Conservation (phyloP, 164 flowering plant species). For the Cinnamomum chago region DNA sequence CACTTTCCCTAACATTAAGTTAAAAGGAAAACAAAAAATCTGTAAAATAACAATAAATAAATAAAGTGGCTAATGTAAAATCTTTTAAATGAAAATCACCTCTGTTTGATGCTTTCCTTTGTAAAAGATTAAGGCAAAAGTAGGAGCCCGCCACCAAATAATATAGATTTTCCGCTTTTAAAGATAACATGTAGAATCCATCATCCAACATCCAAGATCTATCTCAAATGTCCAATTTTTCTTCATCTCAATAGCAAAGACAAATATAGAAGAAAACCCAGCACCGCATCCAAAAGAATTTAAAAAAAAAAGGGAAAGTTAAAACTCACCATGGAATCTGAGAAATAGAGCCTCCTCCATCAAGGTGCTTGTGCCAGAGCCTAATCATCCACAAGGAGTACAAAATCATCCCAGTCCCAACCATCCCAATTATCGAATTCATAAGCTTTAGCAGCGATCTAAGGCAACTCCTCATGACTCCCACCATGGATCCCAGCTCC, state of each 20-base stretch:
- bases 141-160: not conserved
- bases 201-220: too few species aligned
- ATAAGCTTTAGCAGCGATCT: constrained; percentile 36
- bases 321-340: constrained; percentile 39
- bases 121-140: not conserved
- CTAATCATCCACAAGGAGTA: constrained; percentile 41
- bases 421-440: constrained; percentile 38
- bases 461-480: constrained; percentile 34
- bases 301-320: not conserved
- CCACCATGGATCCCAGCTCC: constrained; percentile 26
- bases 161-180: too few species aligned
- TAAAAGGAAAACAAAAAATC: not conserved
- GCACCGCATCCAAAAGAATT: not conserved
- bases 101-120: too few species aligned
- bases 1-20: not conserved
- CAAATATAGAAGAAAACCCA: not conserved
- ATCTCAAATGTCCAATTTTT: not conserved
- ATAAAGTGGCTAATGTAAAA: not conserved
- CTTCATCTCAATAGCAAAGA: not conserved
- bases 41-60: not conserved
- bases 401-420: constrained; percentile 34
- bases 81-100: not conserved
- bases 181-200: too few species aligned
- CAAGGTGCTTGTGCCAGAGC: constrained; percentile 29
- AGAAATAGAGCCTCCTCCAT: constrained; percentile 6